These are phyloP conservation scores for Taiozyma sp. DNA, from an alignment of 1,139 yeast species.

Conservation along the genomic window DNA sequence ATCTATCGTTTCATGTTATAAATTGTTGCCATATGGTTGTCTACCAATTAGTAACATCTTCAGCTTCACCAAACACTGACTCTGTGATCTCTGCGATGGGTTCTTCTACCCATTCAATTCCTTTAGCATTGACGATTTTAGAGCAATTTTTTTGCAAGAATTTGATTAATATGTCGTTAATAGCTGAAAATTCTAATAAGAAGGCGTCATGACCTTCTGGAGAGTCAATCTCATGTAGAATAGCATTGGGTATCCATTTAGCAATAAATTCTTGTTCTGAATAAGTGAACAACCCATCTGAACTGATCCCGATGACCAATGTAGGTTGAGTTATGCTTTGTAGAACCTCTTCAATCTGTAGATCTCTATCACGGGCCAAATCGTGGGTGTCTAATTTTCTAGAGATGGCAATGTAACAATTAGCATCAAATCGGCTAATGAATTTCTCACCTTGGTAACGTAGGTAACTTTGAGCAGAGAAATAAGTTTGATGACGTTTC, in stretches of 20 bases:
- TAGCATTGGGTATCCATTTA: constrained; percentile 64
- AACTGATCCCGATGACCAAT: constrained; percentile 79
- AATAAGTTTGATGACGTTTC: constrained; percentile 62
- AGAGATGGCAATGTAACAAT: constrained; percentile 91
- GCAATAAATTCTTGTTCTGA: constrained; percentile 88
- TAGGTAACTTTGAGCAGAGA: constrained; percentile 91
- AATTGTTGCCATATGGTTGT: not conserved
- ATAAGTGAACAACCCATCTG: constrained; percentile 91
- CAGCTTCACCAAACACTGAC: constrained; percentile 94
- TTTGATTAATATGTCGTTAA: constrained; percentile 63
- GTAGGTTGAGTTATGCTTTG: constrained; percentile 64
- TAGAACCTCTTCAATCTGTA: constrained; percentile 43
- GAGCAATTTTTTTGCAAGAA: constrained; percentile 58
- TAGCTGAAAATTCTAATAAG: constrained; percentile 78
- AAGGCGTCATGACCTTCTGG: constrained; percentile 99
- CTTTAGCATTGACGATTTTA: constrained; percentile 45
- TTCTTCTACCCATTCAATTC: constrained; percentile 52
- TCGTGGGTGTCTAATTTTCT: constrained; percentile 95
- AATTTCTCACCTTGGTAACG: constrained; percentile 93
- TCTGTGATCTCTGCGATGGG: constrained; percentile 47
- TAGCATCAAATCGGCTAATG: constrained; percentile 87
- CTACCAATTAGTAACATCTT: constrained; percentile 87
- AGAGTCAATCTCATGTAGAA: constrained; percentile 68
- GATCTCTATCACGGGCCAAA: constrained; percentile 71
- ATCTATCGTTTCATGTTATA: not conserved